Evolutionary conservation across 805 yeast genomes (phyloP).

Genomic region (Wickerhamomyces strasburgensis): DNA sequence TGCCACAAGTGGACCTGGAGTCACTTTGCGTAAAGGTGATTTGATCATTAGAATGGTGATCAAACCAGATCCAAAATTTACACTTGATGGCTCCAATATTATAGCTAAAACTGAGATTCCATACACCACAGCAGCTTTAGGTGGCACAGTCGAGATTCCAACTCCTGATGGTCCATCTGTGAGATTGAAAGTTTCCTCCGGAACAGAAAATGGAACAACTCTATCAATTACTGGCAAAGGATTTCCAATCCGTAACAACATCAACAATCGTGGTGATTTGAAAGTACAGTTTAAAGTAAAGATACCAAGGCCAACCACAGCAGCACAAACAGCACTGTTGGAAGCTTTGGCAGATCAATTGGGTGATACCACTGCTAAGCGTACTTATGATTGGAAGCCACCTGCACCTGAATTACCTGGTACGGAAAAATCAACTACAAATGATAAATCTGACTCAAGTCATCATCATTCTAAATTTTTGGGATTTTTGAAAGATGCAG

Average conservation of each 20-base stretch:
- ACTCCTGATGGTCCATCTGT: slow-evolving; percentile 77
- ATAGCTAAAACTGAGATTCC: slow-evolving; percentile 64
- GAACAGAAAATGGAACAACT: slow-evolving; percentile 72
- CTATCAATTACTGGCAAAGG: slow-evolving; percentile 84
- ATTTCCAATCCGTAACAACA: slow-evolving; percentile 57
- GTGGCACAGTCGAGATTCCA: slow-evolving; percentile 88
- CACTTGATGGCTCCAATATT: slow-evolving; percentile 62
- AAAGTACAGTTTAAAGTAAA: slow-evolving; percentile 68
- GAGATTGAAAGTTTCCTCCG: slow-evolving; percentile 75
- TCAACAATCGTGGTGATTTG: slow-evolving; percentile 71
- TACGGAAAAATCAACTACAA: not conserved
- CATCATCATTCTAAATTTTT: slow-evolving; percentile 15
- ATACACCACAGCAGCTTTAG: slow-evolving; percentile 94
- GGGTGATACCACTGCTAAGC: slow-evolving; percentile 72
- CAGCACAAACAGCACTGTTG: slow-evolving; percentile 80
- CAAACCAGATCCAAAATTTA: slow-evolving; percentile 65
- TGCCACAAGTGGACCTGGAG: slow-evolving; percentile 66
- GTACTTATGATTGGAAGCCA: slow-evolving; percentile 34
- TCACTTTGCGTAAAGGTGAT: slow-evolving; percentile 76
- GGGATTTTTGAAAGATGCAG: slow-evolving; percentile 15
- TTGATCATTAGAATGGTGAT: slow-evolving; percentile 78
- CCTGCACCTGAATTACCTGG: not conserved
- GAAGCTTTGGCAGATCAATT: slow-evolving; percentile 94
- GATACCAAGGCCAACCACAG: slow-evolving; percentile 68
- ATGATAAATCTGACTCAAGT: slow-evolving; percentile 1